Evolutionary conservation across 2,329 filamentous ascomycete species (phyloP).

Genomic region (Botryotinia narcissicola): DNA sequence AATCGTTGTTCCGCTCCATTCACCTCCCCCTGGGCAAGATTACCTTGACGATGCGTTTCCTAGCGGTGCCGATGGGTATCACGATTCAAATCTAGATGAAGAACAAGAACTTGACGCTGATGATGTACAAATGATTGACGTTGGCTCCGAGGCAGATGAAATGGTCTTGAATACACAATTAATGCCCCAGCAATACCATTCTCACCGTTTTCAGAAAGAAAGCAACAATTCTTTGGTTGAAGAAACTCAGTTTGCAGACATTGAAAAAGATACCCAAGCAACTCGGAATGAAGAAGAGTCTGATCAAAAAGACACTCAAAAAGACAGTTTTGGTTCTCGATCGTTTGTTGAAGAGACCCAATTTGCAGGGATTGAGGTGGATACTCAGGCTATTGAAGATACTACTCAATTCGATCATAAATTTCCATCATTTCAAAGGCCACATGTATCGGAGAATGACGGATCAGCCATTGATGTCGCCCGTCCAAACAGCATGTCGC

Average conservation of each 20-base stretch:
- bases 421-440: background rate
- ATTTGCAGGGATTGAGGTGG: constrained; percentile 26
- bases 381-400: constrained; percentile 21
- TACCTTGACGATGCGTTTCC: background rate
- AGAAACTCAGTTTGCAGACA: background rate
- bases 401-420: background rate
- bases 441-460: background rate
- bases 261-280: constrained; percentile 20
- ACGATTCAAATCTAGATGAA: background rate
- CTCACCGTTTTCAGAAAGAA: constrained; percentile 12
- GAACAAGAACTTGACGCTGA: background rate
- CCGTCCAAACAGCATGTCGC: background rate
- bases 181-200: background rate
- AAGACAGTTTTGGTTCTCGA: constrained; percentile 9
- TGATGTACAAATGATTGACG: background rate
- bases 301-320: background rate
- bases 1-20: constrained; percentile 3
- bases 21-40: background rate
- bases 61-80: background rate
- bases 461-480: background rate
- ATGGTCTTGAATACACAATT: background rate
- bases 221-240: background rate
- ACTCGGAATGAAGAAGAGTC: background rate
- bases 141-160: background rate
- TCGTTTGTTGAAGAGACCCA: constrained; percentile 31